Evolutionary conservation across 352 stramenopile genomes (phyloP).

Genomic region (Phytophthora macrochlamydospora): DNA sequence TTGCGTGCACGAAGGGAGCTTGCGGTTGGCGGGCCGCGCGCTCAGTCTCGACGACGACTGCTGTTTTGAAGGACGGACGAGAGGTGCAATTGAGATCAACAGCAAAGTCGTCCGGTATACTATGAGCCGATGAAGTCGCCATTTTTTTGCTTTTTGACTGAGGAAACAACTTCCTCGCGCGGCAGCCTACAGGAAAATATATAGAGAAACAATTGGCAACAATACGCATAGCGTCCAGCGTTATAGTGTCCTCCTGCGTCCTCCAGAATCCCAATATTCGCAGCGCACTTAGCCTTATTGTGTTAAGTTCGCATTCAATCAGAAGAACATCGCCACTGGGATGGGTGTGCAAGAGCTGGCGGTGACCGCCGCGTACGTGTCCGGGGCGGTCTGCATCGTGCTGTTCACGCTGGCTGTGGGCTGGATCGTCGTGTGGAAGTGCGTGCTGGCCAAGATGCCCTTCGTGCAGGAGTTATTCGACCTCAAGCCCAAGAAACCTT

Average conservation of each 20-base stretch:
- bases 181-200: constrained; percentile 14
- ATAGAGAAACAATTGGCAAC: constrained; percentile 32
- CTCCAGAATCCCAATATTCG: not conserved
- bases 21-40: constrained; percentile 14
- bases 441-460: constrained; percentile 81
- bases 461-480: constrained; percentile 87
- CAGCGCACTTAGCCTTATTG: constrained; percentile 15
- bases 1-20: constrained; percentile 9
- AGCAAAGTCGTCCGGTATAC: not conserved
- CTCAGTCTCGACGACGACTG: constrained; percentile 38
- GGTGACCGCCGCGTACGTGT: constrained; percentile 72
- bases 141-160: constrained; percentile 20
- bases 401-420: constrained; percentile 77
- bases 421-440: constrained; percentile 88
- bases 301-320: constrained; percentile 29
- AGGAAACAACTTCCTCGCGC: constrained; percentile 1
- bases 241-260: not conserved
- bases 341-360: constrained; percentile 58
- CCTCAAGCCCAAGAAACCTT: constrained; percentile 66
- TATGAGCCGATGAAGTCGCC: constrained; percentile 22
- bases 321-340: constrained; percentile 7
- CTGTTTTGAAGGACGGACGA: constrained; percentile 39
- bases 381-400: constrained; percentile 78
- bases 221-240: constrained; percentile 8
- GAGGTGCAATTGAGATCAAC: not conserved